These are phyloP conservation scores for Polyporus tsugae DNA, from an alignment of 1,284 basidiomycete genomes.

Conservation along the genomic window DNA sequence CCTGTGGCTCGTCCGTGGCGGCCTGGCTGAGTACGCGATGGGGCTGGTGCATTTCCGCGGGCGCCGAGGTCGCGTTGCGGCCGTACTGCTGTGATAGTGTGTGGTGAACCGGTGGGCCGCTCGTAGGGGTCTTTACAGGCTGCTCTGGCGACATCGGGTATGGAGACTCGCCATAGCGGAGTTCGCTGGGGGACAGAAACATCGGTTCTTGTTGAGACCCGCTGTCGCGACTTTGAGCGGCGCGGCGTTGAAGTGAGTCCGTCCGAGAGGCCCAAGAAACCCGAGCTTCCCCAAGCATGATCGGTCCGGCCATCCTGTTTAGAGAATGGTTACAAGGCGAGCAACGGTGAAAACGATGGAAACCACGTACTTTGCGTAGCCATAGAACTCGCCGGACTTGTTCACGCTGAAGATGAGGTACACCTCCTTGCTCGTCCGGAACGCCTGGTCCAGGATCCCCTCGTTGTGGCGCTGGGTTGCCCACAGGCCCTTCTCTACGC, in stretches of 20 bases:
- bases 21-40: slow-evolving; percentile 45
- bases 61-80: slow-evolving; percentile 53
- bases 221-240: slow-evolving; percentile 33
- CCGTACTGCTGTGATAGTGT: slow-evolving; percentile 9
- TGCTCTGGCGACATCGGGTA: slow-evolving; percentile 32
- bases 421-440: slow-evolving; percentile 86
- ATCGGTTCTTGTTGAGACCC: slow-evolving; percentile 26
- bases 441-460: slow-evolving; percentile 89
- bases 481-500: slow-evolving; percentile 87
- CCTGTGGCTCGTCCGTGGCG: slow-evolving; percentile 27
- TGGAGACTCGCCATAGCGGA: slow-evolving; percentile 51
- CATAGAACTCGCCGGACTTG: slow-evolving; percentile 90
- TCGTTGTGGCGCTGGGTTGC: slow-evolving; percentile 96
- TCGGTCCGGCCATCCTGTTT: slow-evolving; percentile 72
- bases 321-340: neutral
- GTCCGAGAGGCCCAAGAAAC: slow-evolving; percentile 68
- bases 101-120: neutral
- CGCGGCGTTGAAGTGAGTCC: slow-evolving; percentile 43
- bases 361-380: slow-evolving; percentile 77
- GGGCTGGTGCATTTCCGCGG: slow-evolving; percentile 55
- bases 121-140: neutral
- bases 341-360: neutral
- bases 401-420: slow-evolving; percentile 93
- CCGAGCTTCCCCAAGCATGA: slow-evolving; percentile 57
- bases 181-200: slow-evolving; percentile 53